Evolutionary conservation across 2,329 filamentous ascomycete species (phyloP).

Genomic region (Colletotrichum magnum): DNA sequence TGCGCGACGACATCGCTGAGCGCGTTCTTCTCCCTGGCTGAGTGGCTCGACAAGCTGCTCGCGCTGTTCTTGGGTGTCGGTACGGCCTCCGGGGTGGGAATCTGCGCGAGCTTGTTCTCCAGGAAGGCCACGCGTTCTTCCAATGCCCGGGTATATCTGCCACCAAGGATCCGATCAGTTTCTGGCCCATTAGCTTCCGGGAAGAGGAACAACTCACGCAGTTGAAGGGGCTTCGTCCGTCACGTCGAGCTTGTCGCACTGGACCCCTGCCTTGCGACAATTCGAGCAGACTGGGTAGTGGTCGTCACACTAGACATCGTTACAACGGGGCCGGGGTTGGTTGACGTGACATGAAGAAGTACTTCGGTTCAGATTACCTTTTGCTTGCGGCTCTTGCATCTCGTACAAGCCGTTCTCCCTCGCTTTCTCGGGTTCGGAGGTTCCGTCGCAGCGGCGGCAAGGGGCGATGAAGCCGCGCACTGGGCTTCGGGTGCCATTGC

Average conservation of each 20-base stretch:
- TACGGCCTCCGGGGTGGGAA: conserved; percentile 3
- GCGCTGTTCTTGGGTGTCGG: conserved; percentile 1
- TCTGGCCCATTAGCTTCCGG: too few relatives aligned
- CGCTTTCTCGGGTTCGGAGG: conserved; percentile 58
- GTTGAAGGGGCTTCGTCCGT: conserved; percentile 45
- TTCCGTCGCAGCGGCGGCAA: not conserved
- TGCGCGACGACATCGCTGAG: conserved; percentile 63
- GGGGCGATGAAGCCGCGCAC: conserved; percentile 14
- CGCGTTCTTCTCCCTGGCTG: conserved; percentile 43
- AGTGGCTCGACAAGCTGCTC: conserved; percentile 1
- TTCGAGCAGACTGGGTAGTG: conserved; percentile 60
- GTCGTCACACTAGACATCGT: conserved; percentile 56
- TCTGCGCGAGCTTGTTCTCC: conserved; percentile 48
- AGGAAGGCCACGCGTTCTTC: conserved; percentile 59
- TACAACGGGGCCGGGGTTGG: not conserved
- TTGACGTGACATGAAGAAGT: not conserved
- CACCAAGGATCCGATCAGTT: not conserved
- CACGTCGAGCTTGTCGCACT: conserved; percentile 59
- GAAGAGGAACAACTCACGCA: conserved; percentile 17
- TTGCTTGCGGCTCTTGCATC: conserved; percentile 61
- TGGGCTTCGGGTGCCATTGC: conserved; percentile 15
- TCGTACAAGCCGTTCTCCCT: conserved; percentile 59
- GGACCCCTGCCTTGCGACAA: conserved; percentile 56
- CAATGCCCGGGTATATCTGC: conserved; percentile 57
- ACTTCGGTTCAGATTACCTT: conserved; percentile 47